Conservation (phyloP, 176 grass and related monocot genomes). For the Tuctoria greenei region DNA sequence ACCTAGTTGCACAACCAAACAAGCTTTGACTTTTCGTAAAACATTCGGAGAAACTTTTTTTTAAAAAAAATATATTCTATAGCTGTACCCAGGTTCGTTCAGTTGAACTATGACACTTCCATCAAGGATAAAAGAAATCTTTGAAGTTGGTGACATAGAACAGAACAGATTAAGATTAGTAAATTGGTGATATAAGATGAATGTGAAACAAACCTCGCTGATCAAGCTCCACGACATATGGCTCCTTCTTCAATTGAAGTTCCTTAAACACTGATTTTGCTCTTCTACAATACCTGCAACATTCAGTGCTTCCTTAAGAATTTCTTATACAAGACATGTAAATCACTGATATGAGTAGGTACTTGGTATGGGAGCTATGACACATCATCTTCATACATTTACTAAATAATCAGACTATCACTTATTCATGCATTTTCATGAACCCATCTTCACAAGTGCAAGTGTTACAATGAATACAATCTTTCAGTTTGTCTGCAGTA, state of each 20-base stretch:
- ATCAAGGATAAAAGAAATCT: slow-evolving; percentile 1
- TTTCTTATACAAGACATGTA: neutral
- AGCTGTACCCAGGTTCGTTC: neutral
- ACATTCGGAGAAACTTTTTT: neutral
- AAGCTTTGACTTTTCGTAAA: no score
- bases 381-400: neutral
- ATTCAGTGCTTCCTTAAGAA: neutral
- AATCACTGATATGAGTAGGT: neutral
- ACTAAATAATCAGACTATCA: neutral
- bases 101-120: neutral
- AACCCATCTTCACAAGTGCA: neutral
- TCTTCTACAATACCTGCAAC: slow-evolving; percentile 63
- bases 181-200: neutral
- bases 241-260: slow-evolving; percentile 54
- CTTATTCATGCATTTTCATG: neutral
- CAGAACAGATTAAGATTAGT: neutral
- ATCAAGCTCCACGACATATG: slow-evolving; percentile 70
- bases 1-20: neutral
- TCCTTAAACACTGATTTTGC: slow-evolving; percentile 71
- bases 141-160: neutral
- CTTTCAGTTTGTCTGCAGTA: slow-evolving; percentile 1
- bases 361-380: neutral
- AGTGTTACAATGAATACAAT: neutral
- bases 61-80: neutral
- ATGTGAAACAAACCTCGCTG: slow-evolving; percentile 53